These are phyloP conservation scores for Eucalyptus marginata DNA, from an alignment of 345 rosid genomes.

Conservation along the genomic window DNA sequence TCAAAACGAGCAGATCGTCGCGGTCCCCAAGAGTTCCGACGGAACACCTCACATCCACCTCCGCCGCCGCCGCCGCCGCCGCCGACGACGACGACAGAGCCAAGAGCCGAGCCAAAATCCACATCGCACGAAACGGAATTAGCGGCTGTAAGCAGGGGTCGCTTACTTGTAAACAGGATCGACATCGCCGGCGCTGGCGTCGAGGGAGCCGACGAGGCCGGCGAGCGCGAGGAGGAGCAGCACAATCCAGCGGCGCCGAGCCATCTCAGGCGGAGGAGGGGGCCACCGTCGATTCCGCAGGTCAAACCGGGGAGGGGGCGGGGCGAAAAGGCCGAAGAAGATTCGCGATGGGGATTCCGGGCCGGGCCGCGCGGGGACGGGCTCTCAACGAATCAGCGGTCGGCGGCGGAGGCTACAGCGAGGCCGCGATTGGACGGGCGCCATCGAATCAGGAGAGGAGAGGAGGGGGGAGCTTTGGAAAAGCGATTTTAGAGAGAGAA, in stretches of 20 bases:
- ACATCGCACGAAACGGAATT: neutral
- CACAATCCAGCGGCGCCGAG: constrained; percentile 15
- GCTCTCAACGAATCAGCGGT: neutral
- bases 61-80: neutral
- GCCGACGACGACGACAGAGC: neutral
- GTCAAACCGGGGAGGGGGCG: neutral
- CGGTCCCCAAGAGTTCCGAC: neutral
- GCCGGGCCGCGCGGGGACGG: neutral
- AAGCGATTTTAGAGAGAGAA: neutral
- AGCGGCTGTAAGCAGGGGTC: neutral
- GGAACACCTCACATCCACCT: neutral
- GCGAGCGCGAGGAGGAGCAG: constrained; percentile 21
- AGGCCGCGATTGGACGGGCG: neutral
- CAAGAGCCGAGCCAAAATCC: neutral
- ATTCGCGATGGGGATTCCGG: neutral
- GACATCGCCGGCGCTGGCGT: constrained; percentile 76
- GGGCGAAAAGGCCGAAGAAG: neutral
- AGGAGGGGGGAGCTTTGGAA: neutral
- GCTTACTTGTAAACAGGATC: constrained; percentile 73
- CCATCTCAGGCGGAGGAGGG: neutral
- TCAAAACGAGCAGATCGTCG: neutral
- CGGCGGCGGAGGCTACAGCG: neutral
- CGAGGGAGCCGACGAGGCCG: constrained; percentile 18
- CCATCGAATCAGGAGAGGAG: neutral
- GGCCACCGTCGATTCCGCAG: neutral